Conservation (phyloP, 257 asterid species). For the Gentiana dahurica region DNA sequence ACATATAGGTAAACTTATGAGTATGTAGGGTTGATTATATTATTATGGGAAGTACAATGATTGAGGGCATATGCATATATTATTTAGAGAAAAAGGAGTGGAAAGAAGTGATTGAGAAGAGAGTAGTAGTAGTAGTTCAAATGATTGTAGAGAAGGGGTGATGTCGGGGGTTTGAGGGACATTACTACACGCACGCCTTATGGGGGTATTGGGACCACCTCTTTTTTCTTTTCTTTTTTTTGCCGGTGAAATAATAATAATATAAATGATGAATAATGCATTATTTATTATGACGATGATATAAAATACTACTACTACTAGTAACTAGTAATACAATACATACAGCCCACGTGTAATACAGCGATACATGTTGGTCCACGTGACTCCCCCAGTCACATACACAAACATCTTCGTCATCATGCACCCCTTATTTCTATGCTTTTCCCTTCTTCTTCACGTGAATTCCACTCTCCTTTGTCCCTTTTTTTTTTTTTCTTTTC, state of each 20-base stretch:
- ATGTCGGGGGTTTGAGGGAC: constrained; percentile 29
- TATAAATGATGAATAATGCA: too few species aligned
- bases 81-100: too few species aligned
- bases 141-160: constrained; percentile 34
- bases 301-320: not conserved
- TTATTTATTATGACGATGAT: too few species aligned
- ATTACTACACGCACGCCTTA: constrained; percentile 36
- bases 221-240: not conserved
- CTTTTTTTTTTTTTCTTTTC: not conserved
- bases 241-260: too few species aligned
- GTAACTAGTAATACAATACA: constrained; percentile 13
- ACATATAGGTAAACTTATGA: too few species aligned
- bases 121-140: constrained; percentile 19
- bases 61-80: too few species aligned
- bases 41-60: too few species aligned
- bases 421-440: constrained; percentile 9
- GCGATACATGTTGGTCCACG: constrained; percentile 49
- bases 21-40: too few species aligned
- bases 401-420: constrained; percentile 7
- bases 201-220: not conserved
- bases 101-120: not conserved
- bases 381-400: constrained; percentile 15
- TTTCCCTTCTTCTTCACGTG: constrained; percentile 43
- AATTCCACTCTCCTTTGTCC: constrained; percentile 39
- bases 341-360: constrained; percentile 44